Percentiles rank a stretch among this genome's conserved stretches.
Evolutionary conservation across 2,329 filamentous ascomycete species (phyloP).

Genomic region (Clarireedia hainanense): DNA sequence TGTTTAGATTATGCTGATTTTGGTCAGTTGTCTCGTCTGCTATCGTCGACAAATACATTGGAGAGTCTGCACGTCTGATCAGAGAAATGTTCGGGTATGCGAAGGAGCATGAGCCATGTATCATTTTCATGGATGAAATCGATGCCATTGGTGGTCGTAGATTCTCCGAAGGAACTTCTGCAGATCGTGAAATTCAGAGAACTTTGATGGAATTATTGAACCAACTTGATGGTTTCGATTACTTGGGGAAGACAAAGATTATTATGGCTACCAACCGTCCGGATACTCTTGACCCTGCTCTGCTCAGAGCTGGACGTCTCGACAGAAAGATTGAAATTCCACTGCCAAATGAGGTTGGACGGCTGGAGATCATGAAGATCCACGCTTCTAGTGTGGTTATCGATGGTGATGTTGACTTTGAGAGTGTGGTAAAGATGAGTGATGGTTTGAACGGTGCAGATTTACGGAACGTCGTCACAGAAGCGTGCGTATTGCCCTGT

Average conservation of each 20-base stretch:
- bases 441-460: slow-evolving; percentile 96
- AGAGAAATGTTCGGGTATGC: slow-evolving; percentile 99
- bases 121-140: slow-evolving; percentile 99
- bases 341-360: slow-evolving; percentile 91
- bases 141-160: slow-evolving; percentile 95
- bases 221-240: slow-evolving; percentile 98
- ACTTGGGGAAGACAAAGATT: slow-evolving; percentile 98
- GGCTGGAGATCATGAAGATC: slow-evolving; percentile 97
- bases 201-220: slow-evolving; percentile 98
- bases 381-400: slow-evolving; percentile 79
- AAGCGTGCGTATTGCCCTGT: slow-evolving; percentile 63
- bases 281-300: slow-evolving; percentile 87
- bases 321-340: slow-evolving; percentile 98
- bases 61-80: slow-evolving; percentile 93
- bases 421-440: slow-evolving; percentile 99
- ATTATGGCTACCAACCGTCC: slow-evolving; percentile 99
- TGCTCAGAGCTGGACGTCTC: slow-evolving; percentile 85
- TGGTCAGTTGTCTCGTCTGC: slow-evolving; percentile 85
- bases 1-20: slow-evolving; percentile 14
- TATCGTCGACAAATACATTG: slow-evolving; percentile 99
- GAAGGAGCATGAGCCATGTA: slow-evolving; percentile 98
- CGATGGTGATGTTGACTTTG: slow-evolving; percentile 95
- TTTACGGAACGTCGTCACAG: slow-evolving; percentile 93
- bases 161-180: slow-evolving; percentile 95
- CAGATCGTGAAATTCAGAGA: slow-evolving; percentile 95